These are phyloP conservation scores for Colletotrichum lindemuthianum DNA, from an alignment of 2,329 filamentous ascomycete species.

Conservation along the genomic window DNA sequence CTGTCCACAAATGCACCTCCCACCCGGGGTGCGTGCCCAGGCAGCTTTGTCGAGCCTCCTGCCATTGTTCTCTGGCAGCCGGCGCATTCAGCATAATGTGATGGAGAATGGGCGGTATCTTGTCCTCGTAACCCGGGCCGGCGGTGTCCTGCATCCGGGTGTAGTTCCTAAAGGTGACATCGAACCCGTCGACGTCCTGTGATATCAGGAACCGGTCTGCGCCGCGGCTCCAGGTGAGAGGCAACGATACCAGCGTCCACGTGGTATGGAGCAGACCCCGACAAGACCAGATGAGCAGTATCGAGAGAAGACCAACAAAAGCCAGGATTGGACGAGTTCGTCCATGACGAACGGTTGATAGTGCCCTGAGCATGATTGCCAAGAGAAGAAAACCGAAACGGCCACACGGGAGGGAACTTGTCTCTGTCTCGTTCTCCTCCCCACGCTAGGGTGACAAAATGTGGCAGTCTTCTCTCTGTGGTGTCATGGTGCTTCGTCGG, in stretches of 20 bases:
- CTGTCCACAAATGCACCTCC: slow-evolving; percentile 67
- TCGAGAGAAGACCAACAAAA: no score
- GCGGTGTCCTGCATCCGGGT: slow-evolving; percentile 42
- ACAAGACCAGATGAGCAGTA: no score
- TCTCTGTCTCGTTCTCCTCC: no score
- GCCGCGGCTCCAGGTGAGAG: slow-evolving; percentile 40
- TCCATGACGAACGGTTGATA: no score
- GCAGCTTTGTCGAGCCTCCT: slow-evolving; percentile 44
- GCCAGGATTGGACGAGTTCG: no score
- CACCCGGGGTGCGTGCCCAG: slow-evolving; percentile 47
- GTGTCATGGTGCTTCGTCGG: no score
- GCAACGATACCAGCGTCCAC: slow-evolving; percentile 44
- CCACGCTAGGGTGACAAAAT: no score
- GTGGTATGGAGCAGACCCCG: slow-evolving; percentile 34
- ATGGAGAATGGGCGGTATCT: slow-evolving; percentile 47
- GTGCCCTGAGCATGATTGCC: no score
- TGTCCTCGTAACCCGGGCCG: slow-evolving; percentile 41
- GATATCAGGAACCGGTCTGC: slow-evolving; percentile 43
- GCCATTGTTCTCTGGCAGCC: slow-evolving; percentile 41
- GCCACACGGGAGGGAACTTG: no score
- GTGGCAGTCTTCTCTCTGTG: no score
- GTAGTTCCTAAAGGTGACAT: slow-evolving; percentile 48
- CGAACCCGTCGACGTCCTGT: slow-evolving; percentile 42
- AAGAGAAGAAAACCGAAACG: no score
- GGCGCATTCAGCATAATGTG: slow-evolving; percentile 46